Conservation (phyloP, 1,284 basidiomycete genomes). For the Ceratobasidium sp. region DNA sequence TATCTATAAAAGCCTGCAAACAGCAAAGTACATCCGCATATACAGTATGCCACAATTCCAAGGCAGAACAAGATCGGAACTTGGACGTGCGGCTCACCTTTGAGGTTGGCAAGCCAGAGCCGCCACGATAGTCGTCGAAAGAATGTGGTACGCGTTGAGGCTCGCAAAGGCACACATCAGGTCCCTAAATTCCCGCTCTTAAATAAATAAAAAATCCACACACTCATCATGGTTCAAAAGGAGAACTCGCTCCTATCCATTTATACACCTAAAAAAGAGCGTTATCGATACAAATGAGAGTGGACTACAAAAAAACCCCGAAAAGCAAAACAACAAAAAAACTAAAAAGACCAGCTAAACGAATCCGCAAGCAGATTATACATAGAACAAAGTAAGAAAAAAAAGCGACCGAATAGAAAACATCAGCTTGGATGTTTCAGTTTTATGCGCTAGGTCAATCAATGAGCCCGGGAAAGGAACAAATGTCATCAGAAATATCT, state of each 20-base stretch:
- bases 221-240: background rate
- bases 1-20: no score
- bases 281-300: slow-evolving; percentile 37
- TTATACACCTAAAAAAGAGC: slow-evolving; percentile 5
- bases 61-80: no score
- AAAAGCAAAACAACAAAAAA: background rate
- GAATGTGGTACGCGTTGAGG: no score
- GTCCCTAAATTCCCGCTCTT: no score
- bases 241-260: slow-evolving; percentile 39
- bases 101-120: no score
- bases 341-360: slow-evolving; percentile 8
- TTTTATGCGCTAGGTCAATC: slow-evolving; percentile 16
- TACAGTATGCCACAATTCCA: no score
- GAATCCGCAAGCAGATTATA: background rate
- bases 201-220: no score
- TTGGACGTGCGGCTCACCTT: no score
- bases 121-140: no score
- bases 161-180: no score
- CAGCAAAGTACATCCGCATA: no score
- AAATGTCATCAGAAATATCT: background rate
- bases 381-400: background rate
- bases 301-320: background rate
- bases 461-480: slow-evolving; percentile 12
- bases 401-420: slow-evolving; percentile 2
- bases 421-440: slow-evolving; percentile 10